phyloP scores from a whole-genome alignment of 2,329 filamentous ascomycete genomes.

The Penicillium sp. region DNA sequence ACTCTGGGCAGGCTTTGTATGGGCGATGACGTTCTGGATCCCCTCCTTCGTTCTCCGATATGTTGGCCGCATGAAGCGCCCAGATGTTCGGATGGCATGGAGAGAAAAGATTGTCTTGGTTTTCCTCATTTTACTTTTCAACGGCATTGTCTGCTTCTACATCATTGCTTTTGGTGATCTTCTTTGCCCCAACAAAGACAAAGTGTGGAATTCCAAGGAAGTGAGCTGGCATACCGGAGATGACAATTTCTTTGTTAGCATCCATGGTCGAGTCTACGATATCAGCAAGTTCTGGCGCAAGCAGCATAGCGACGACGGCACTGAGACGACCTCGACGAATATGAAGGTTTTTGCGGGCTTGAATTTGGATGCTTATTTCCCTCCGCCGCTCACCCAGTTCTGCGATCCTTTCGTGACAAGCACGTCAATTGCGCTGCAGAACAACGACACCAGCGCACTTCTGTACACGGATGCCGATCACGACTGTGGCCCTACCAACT shows the following conservation, averaged over 20 bases:
- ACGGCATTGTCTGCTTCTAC: slow-evolving; percentile 83
- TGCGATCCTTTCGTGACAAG: slow-evolving; percentile 72
- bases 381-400: slow-evolving; percentile 70
- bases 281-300: slow-evolving; percentile 82
- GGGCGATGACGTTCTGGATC: slow-evolving; percentile 90
- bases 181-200: slow-evolving; percentile 87
- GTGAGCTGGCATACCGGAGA: slow-evolving; percentile 69
- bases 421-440: slow-evolving; percentile 48
- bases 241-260: slow-evolving; percentile 81
- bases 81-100: slow-evolving; percentile 96
- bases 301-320: slow-evolving; percentile 73
- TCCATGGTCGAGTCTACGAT: slow-evolving; percentile 88
- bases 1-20: slow-evolving; percentile 78
- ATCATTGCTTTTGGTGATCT: slow-evolving; percentile 83
- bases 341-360: slow-evolving; percentile 80
- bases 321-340: slow-evolving; percentile 59
- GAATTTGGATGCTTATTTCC: slow-evolving; percentile 83
- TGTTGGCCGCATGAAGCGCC: slow-evolving; percentile 92
- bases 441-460: slow-evolving; percentile 67
- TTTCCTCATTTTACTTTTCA: slow-evolving; percentile 76
- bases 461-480: slow-evolving; percentile 62
- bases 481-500: slow-evolving; percentile 63
- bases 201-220: slow-evolving; percentile 76
- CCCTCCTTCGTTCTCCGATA: slow-evolving; percentile 80
- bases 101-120: slow-evolving; percentile 89